These are phyloP conservation scores for Taiozyma sp. DNA, from an alignment of 1,139 yeast species.

Conservation along the genomic window DNA sequence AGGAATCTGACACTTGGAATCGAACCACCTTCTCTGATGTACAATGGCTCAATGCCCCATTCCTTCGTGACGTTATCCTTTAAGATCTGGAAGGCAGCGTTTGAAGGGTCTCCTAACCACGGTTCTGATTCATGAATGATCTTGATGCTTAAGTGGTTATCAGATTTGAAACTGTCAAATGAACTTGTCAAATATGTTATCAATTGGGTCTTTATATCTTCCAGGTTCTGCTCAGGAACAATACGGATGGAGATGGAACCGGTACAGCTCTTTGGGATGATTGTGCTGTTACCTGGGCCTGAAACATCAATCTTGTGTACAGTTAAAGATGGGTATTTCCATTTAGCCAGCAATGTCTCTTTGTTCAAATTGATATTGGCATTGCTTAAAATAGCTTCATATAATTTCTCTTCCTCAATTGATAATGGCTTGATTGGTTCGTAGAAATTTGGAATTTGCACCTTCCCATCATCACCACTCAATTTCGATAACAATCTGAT, in stretches of 20 bases:
- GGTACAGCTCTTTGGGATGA: constrained; percentile 77
- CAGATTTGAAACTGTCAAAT: constrained; percentile 48
- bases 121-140: constrained; percentile 89
- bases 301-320: constrained; percentile 83
- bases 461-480: constrained; percentile 52
- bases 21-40: constrained; percentile 94
- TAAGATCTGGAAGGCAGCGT: constrained; percentile 65
- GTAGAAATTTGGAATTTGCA: constrained; percentile 67
- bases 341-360: constrained; percentile 66
- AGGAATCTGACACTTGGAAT: constrained; percentile 86
- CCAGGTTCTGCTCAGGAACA: constrained; percentile 82
- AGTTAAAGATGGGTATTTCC: constrained; percentile 90
- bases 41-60: constrained; percentile 71
- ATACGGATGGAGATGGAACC: constrained; percentile 80
- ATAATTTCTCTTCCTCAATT: constrained; percentile 51
- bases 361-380: constrained; percentile 32
- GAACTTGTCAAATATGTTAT: constrained; percentile 38
- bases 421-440: constrained; percentile 56
- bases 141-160: constrained; percentile 54
- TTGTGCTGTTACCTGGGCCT: constrained; percentile 88
- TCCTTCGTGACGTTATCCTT: constrained; percentile 52
- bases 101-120: constrained; percentile 87
- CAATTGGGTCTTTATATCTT: constrained; percentile 49
- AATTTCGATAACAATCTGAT: constrained; percentile 65
- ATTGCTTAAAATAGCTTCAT: constrained; percentile 53